These are phyloP conservation scores for Sorghum bicolor DNA, from an alignment of 176 grass and related monocot species.

Conservation along the genomic window Sorghum_bicolor_NCBIv3 NC_012872.2:65392001-65392500, in stretches of 20 bases:
- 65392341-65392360: conserved; percentile 57
- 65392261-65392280: background rate
- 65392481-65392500: conserved; percentile 20
- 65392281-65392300: conserved; percentile 37
- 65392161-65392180: background rate
- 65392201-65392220: background rate
- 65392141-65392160: background rate
- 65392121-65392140: background rate
- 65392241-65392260: background rate
- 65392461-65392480: conserved; percentile 56
- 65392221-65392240: background rate
- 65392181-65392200: background rate
- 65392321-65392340: conserved; percentile 27
- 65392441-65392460: conserved; percentile 55
- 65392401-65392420: conserved; percentile 56
- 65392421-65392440: conserved; percentile 55
- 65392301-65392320: conserved; percentile 32
- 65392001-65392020: background rate
- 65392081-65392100: background rate
- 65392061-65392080: background rate
- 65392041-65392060: background rate
- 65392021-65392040: background rate
- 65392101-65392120: background rate
- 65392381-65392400: conserved; percentile 39
- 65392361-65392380: conserved; percentile 34